These are phyloP conservation scores for Solanum virginianum DNA, from an alignment of 257 asterid species.

Conservation along the genomic window DNA sequence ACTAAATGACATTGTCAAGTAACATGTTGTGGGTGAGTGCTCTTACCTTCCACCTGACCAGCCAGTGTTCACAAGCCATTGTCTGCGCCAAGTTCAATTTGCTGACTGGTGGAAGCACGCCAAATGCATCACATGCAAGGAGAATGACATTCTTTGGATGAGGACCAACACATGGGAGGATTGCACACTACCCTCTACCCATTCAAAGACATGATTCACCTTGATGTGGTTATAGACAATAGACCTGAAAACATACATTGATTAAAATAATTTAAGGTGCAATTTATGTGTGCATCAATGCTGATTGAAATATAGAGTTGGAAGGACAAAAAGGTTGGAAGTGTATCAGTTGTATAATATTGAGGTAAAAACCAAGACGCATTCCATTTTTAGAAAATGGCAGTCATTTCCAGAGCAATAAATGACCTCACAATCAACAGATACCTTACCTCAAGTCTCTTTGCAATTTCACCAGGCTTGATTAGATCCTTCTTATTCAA, in stretches of 20 bases:
- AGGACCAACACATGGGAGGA: constrained; percentile 29
- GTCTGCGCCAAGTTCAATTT: constrained; percentile 74
- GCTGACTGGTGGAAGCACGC: constrained; percentile 97
- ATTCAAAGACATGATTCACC: neutral
- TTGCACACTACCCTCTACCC: neutral
- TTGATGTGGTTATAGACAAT: neutral
- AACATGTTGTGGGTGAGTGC: neutral
- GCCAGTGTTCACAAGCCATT: constrained; percentile 94
- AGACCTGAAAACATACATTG: neutral
- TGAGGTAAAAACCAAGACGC: neutral
- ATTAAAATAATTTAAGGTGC: neutral
- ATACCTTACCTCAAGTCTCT: constrained; percentile 66
- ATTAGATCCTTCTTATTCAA: constrained; percentile 90
- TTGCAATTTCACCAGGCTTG: constrained; percentile 96
- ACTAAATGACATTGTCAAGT: neutral
- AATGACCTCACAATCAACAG: neutral
- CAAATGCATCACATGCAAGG: constrained; percentile 89
- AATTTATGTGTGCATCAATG: neutral
- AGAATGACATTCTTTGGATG: constrained; percentile 88
- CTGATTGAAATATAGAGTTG: neutral
- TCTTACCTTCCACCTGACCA: constrained; percentile 94
- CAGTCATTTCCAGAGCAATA: neutral
- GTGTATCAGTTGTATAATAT: neutral
- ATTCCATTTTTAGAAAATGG: neutral
- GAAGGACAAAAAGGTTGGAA: neutral